Conservation (phyloP, 306 rosid species). For the Begonia fuchsioides region DNA sequence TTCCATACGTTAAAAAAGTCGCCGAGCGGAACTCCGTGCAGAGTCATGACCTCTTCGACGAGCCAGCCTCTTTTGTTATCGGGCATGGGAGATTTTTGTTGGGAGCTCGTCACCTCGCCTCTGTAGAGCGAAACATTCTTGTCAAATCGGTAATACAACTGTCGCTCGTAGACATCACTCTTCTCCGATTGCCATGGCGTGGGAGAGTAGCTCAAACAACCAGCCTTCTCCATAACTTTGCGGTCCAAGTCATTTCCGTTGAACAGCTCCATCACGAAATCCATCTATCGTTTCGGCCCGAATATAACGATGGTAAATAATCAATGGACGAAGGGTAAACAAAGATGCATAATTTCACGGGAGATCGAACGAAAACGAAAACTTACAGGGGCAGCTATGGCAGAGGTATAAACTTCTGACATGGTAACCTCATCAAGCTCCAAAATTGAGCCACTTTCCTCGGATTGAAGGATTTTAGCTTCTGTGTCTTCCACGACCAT, state of each 20-base stretch:
- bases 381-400: constrained; percentile 54
- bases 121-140: constrained; percentile 50
- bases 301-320: constrained; percentile 13
- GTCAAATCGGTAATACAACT: constrained; percentile 55
- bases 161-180: constrained; percentile 46
- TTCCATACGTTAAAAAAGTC: constrained; percentile 60
- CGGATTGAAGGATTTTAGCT: constrained; percentile 35
- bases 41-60: constrained; percentile 77
- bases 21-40: constrained; percentile 77
- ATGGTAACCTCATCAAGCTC: constrained; percentile 57
- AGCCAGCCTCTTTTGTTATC: constrained; percentile 63
- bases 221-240: constrained; percentile 68
- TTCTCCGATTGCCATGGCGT: constrained; percentile 93
- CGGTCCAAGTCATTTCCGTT: constrained; percentile 69
- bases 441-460: constrained; percentile 64
- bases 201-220: constrained; percentile 53
- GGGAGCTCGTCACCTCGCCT: constrained; percentile 82
- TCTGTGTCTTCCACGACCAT: constrained; percentile 78
- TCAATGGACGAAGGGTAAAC: background rate
- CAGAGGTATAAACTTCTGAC: constrained; percentile 60
- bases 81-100: constrained; percentile 36
- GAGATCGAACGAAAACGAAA: constrained; percentile 10
- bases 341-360: constrained; percentile 1
- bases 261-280: constrained; percentile 61
- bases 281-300: constrained; percentile 32